These are phyloP conservation scores for Melanomma pulvis-pyrius DNA, from an alignment of 495 filamentous ascomycete genomes.

Conservation along the genomic window DNA sequence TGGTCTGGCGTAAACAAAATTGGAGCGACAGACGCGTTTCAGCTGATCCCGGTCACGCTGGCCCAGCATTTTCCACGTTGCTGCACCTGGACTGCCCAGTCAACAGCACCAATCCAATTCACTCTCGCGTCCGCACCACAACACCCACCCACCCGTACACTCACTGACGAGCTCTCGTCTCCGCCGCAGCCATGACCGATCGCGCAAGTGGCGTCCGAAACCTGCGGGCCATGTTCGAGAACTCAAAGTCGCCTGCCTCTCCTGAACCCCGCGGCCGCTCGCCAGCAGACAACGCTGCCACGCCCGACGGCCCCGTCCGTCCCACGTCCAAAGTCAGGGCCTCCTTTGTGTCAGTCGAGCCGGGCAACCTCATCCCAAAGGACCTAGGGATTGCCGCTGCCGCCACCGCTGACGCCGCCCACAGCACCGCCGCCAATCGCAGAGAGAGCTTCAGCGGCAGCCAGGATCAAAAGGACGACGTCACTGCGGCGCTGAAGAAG, in stretches of 20 bases:
- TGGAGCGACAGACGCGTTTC: constrained; percentile 36
- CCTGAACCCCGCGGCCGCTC: constrained; percentile 73
- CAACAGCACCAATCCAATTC: constrained; percentile 16
- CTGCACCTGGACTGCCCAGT: constrained; percentile 17
- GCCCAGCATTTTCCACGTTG: constrained; percentile 33
- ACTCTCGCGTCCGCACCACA: constrained; percentile 6
- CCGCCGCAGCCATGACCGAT: constrained; percentile 53
- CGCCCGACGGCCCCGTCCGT: constrained; percentile 49
- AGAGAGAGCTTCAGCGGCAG: constrained; percentile 42
- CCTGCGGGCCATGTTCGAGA: constrained; percentile 89
- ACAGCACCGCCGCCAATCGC: constrained; percentile 35
- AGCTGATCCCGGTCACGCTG: constrained; percentile 38
- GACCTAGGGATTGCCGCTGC: constrained; percentile 29
- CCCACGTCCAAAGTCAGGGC: constrained; percentile 79
- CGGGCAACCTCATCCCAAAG: constrained; percentile 48
- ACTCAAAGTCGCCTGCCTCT: constrained; percentile 58
- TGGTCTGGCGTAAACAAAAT: constrained; percentile 37
- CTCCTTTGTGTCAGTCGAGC: constrained; percentile 80
- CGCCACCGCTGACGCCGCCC: constrained; percentile 27
- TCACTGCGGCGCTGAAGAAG: constrained; percentile 38
- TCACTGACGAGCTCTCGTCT: constrained; percentile 27
- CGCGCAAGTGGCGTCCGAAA: constrained; percentile 63
- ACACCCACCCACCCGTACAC: constrained; percentile 42
- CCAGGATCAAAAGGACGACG: constrained; percentile 24
- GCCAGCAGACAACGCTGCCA: constrained; percentile 52